Base-by-base conservation (phyloP, 768 basidiomycete species). In the Gloeostereum incarnatum region DNA sequence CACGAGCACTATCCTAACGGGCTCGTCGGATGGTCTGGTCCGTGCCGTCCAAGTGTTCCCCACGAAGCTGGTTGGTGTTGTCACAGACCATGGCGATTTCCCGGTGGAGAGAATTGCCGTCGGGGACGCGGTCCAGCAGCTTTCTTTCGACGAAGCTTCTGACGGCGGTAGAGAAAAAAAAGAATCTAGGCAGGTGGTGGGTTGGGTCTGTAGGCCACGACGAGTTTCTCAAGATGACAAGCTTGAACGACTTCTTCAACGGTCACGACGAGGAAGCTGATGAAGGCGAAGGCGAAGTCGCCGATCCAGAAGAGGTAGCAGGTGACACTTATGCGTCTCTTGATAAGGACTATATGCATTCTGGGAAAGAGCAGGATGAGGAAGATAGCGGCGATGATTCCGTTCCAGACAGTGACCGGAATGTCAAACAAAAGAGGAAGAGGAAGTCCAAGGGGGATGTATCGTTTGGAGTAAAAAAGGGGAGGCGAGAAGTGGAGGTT, bases 141-240 rank as follows among this genome's bases (percentile, higher is more conserved):
- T 63, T 35, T 53, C 56, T 4, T 45, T 62, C 18, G 60, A 50
- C n/a, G 48, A 48, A 29, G 41, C 37, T 21, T 24, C 8, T 16
- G 23, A 23, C n/a, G 42, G 33, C 34, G 49, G 22, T 31, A 32
- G 18, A 40, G 26, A 22, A 32, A 46, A 54, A 11, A 45, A 47
- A 22, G 51, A 51, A 13, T 47, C 50, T 1, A 45, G 46, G 13
- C 43, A 48, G 31, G 16, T 80, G 79, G 62, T 96, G 92, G 89
- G 72, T 91, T n/a, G 93, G 81, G 16, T 93, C 90, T 55, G 87
- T 78, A 18, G 88, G 89, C 21, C 92, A 97, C 48, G 93, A 97
- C 44, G 87, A 94, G 40, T 66, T 73, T 6, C 52, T 96, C 46
- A 82, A 81, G 52, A 60, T 97, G 61, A 93, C 90, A 19, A 84